Conservation (phyloP, 106 monocot species). For the Xerophyta viscosa region DNA sequence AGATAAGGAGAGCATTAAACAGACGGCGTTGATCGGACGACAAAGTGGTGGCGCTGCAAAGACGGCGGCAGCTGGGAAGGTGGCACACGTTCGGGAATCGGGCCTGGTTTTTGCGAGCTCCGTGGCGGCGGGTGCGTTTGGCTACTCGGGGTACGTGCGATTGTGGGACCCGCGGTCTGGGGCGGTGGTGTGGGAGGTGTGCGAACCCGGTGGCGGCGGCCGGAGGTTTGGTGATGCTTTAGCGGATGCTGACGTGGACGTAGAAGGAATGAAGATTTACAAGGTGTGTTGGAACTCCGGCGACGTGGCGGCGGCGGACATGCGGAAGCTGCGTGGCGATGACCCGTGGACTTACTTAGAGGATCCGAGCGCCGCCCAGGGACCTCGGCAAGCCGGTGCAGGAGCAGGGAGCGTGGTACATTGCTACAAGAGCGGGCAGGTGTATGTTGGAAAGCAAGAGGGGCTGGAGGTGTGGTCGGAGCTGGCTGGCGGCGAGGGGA, state of each 20-base stretch:
- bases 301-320: constrained; percentile 64
- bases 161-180: constrained; percentile 82
- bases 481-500: constrained; percentile 12
- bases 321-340: constrained; percentile 74
- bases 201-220: constrained; percentile 74
- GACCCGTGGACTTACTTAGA: constrained; percentile 88
- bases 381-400: constrained; percentile 18
- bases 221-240: constrained; percentile 78
- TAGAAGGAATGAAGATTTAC: constrained; percentile 35
- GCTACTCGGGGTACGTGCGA: constrained; percentile 90
- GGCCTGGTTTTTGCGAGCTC: constrained; percentile 61
- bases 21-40: constrained; percentile 56
- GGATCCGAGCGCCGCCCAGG: constrained; percentile 21
- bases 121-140: constrained; percentile 77
- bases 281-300: constrained; percentile 97
- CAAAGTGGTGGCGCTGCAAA: constrained; percentile 57
- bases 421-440: constrained; percentile 62
- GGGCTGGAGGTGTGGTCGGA: constrained; percentile 86
- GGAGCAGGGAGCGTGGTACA: constrained; percentile 47
- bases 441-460: constrained; percentile 47
- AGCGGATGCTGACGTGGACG: constrained; percentile 57
- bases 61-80: constrained; percentile 37
- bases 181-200: constrained; percentile 77
- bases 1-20: constrained; percentile 45
- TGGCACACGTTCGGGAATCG: constrained; percentile 33